Percentiles rank a stretch among this genome's conserved stretches.
These are phyloP conservation scores for Didymella glomerata DNA, from an alignment of 2,329 filamentous ascomycete genomes.

Conservation along the genomic window DNA sequence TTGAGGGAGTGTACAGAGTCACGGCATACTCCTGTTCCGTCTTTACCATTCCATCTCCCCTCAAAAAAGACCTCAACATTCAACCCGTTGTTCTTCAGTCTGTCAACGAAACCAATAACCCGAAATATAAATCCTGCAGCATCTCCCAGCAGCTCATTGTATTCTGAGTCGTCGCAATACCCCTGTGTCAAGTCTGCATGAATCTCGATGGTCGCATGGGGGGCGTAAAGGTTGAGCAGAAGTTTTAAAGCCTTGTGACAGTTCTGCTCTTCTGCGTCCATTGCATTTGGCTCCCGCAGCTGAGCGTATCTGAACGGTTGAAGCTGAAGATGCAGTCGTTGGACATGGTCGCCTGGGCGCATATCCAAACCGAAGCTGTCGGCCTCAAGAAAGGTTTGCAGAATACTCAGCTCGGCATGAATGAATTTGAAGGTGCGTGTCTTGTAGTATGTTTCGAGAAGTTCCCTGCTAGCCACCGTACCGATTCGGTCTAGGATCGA, in stretches of 20 bases:
- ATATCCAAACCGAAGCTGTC: slow-evolving; percentile 24
- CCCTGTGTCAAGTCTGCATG: slow-evolving; percentile 7
- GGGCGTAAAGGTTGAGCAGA: background rate
- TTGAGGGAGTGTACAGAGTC: background rate
- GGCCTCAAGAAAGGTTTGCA: slow-evolving; percentile 24
- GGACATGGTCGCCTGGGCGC: slow-evolving; percentile 23
- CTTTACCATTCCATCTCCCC: background rate
- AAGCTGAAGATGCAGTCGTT: slow-evolving; percentile 26
- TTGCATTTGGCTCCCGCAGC: background rate
- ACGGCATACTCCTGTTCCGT: background rate
- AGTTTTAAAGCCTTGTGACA: slow-evolving; percentile 1
- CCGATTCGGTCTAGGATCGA: slow-evolving; percentile 14
- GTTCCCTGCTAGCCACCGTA: slow-evolving; percentile 19
- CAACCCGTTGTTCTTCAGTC: background rate
- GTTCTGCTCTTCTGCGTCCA: background rate
- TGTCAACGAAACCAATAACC: background rate
- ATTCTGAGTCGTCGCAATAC: background rate
- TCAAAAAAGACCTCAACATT: background rate
- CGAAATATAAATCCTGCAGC: slow-evolving; percentile 3
- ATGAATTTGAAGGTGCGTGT: slow-evolving; percentile 32
- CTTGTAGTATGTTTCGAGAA: slow-evolving; percentile 33
- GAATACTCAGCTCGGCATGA: slow-evolving; percentile 26
- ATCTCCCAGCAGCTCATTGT: background rate
- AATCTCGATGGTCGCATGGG: background rate
- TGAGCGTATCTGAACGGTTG: slow-evolving; percentile 23